Percentiles rank a stretch among this genome's conserved stretches.
Evolutionary conservation across 805 yeast genomes (phyloP).

Genomic region (Candida alai): DNA sequence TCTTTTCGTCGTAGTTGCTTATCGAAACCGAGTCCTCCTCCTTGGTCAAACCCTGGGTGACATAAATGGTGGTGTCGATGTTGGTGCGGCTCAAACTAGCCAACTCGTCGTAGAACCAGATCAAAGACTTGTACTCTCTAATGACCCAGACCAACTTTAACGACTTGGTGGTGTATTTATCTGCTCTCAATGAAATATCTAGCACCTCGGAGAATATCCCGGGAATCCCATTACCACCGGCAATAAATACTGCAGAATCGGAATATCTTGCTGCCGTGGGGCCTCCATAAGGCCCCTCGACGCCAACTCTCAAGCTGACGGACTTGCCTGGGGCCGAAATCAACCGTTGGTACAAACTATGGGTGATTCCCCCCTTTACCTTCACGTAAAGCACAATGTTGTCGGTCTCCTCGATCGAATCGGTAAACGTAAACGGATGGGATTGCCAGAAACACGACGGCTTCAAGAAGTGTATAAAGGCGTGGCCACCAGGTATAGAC

Average conservation of each 20-base stretch:
- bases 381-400: constrained; percentile 29
- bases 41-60: too few species aligned
- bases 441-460: constrained; percentile 40
- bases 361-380: constrained; percentile 36
- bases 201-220: constrained; percentile 44
- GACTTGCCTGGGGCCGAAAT: constrained; percentile 24
- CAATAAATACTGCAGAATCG: constrained; percentile 53
- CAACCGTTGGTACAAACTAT: constrained; percentile 25
- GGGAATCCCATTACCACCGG: constrained; percentile 77
- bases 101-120: constrained; percentile 46
- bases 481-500: constrained; percentile 39
- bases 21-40: too few species aligned
- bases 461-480: constrained; percentile 33
- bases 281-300: constrained; percentile 73
- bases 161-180: constrained; percentile 14
- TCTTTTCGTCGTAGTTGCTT: too few species aligned
- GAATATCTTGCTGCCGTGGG: constrained; percentile 45
- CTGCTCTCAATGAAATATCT: constrained; percentile 21
- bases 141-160: constrained; percentile 61
- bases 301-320: constrained; percentile 25
- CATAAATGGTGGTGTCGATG: constrained; percentile 24
- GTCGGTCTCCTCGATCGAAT: constrained; percentile 17
- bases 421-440: constrained; percentile 39
- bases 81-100: constrained; percentile 17
- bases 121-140: constrained; percentile 46